A percentile compares a stretch with the other conserved stretches of the same genome.
These are phyloP conservation scores for Colletotrichum chlorophyti DNA, from an alignment of 2,329 filamentous ascomycete species.

Conservation along the genomic window DNA sequence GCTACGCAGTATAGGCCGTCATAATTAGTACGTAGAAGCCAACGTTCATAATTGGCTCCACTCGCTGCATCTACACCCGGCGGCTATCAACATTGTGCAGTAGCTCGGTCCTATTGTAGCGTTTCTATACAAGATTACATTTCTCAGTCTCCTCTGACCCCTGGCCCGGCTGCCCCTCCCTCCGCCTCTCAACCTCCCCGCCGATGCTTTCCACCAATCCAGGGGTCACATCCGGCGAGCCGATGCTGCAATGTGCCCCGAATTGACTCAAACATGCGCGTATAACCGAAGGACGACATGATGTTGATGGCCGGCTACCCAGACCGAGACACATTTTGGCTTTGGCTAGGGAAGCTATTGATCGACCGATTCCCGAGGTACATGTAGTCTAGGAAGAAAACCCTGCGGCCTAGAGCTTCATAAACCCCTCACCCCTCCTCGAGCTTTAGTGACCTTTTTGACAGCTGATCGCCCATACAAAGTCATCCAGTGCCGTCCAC, in stretches of 20 bases:
- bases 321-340: not conserved
- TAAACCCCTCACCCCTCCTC: slow-evolving; percentile 25
- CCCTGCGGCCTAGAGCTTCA: slow-evolving; percentile 23
- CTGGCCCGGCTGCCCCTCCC: not conserved
- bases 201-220: slow-evolving; percentile 22
- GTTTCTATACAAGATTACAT: slow-evolving; percentile 26
- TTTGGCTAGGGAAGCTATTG: not conserved
- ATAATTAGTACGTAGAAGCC: too few species aligned
- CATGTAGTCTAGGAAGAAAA: slow-evolving; percentile 1
- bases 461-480: not conserved
- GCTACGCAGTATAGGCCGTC: too few species aligned
- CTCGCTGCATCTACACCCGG: not conserved
- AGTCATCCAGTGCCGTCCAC: too few species aligned
- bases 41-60: not conserved
- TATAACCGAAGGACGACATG: slow-evolving; percentile 1
- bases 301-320: too few species aligned
- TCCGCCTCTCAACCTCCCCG: slow-evolving; percentile 11
- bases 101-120: slow-evolving; percentile 6
- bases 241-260: not conserved
- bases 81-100: too few species aligned
- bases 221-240: slow-evolving; percentile 10
- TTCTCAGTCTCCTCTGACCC: too few species aligned
- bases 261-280: slow-evolving; percentile 15
- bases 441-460: not conserved
- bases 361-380: slow-evolving; percentile 9